A percentile compares a stretch with the other conserved stretches of the same genome.
Conservation (phyloP, 192 early-diverging fungal species). For the Spinellus fusiger region DNA sequence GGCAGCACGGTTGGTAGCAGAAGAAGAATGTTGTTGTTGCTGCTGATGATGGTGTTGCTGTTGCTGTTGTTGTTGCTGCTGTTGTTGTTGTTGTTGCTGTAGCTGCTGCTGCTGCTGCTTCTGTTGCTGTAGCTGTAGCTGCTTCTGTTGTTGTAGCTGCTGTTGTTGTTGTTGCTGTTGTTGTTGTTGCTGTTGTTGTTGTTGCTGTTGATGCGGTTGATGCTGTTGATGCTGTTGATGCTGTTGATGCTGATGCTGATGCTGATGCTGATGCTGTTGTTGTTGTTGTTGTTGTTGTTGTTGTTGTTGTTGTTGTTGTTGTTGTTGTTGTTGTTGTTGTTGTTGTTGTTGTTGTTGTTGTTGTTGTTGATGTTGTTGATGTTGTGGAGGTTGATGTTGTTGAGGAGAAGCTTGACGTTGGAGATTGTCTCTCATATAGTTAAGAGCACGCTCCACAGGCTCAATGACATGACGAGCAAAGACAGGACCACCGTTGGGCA, state of each 20-base stretch:
- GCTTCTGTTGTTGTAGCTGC: not conserved
- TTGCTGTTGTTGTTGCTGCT: no score
- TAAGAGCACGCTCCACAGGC: conserved; percentile 41
- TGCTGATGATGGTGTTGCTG: not conserved
- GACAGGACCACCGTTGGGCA: conserved; percentile 52
- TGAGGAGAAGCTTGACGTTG: conserved; percentile 16
- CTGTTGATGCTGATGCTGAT: no score
- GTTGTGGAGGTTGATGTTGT: conserved; percentile 18
- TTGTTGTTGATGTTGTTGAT: not conserved
- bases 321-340: not conserved
- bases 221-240: no score
- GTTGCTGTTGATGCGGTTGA: no score
- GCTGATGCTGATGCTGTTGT: not conserved
- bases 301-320: not conserved
- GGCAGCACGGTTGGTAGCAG: not conserved
- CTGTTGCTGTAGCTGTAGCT: not conserved
- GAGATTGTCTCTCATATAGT: conserved; percentile 34
- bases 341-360: not conserved
- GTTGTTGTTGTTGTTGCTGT: no score
- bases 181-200: no score
- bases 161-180: not conserved
- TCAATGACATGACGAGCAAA: conserved; percentile 51
- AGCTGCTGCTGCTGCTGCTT: no score
- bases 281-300: not conserved
- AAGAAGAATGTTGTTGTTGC: not conserved